Evolutionary conservation across 2,329 filamentous ascomycete species (phyloP).

Genomic region (Lasiodiplodia sp.): DNA sequence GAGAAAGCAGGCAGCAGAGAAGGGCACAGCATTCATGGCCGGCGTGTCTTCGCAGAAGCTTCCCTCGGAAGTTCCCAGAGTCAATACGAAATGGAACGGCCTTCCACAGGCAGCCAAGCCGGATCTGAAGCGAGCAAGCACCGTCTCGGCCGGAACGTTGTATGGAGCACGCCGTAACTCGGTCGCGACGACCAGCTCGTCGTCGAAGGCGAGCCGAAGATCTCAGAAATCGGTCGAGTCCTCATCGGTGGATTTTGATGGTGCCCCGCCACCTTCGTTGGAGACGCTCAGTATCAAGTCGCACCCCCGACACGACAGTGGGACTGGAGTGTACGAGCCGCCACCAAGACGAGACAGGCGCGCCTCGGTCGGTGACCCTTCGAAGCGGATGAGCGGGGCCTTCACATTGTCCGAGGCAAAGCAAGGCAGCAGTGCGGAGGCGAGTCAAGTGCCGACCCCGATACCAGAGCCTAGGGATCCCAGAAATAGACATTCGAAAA

Average conservation of each 20-base stretch:
- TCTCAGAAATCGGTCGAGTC: conserved; percentile 10
- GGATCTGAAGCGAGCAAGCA: not conserved
- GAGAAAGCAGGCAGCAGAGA: conserved; percentile 35
- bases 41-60: conserved; percentile 55
- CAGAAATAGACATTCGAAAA: not conserved
- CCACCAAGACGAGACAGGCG: not conserved
- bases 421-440: not conserved
- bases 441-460: not conserved
- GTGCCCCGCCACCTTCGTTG: conserved; percentile 6
- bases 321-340: conserved; percentile 7
- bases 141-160: not conserved
- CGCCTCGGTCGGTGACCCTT: not conserved
- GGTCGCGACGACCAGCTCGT: conserved; percentile 1
- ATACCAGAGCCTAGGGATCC: not conserved
- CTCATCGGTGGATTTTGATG: conserved; percentile 2
- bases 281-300: conserved; percentile 17
- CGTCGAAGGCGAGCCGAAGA: conserved; percentile 9
- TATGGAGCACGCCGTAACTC: conserved; percentile 14
- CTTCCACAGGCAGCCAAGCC: conserved; percentile 51
- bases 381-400: not conserved
- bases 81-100: conserved; percentile 64
- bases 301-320: conserved; percentile 25
- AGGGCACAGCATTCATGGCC: conserved; percentile 40
- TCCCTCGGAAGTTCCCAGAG: conserved; percentile 58
- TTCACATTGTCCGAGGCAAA: not conserved